Evolutionary conservation across 192 early-diverging fungal genomes (phyloP).

Genomic region (Physocladia obscura): DNA sequence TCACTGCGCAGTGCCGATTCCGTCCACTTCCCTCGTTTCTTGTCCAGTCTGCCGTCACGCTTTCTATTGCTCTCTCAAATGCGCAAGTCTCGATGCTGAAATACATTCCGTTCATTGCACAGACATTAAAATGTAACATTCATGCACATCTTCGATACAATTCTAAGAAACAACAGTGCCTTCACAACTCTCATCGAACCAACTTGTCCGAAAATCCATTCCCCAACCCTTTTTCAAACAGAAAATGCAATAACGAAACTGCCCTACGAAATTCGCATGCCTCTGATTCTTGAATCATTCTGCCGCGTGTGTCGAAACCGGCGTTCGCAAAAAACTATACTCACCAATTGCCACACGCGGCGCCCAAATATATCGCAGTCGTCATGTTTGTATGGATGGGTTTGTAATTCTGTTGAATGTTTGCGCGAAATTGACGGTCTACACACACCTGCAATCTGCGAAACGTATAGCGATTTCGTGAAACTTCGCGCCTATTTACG

Average conservation of each 20-base stretch:
- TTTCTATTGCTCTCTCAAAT: constrained; percentile 2
- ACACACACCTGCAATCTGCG: neutral
- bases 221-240: neutral
- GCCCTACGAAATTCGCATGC: neutral
- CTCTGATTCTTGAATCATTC: neutral
- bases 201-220: neutral
- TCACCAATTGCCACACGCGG: neutral
- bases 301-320: neutral
- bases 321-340: neutral
- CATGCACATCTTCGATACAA: neutral
- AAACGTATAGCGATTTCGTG: neutral
- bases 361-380: too few relatives aligned
- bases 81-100: neutral
- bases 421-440: neutral
- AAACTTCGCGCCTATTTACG: neutral
- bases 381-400: constrained; percentile 7
- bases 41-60: neutral
- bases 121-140: neutral
- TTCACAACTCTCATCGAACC: neutral
- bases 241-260: neutral
- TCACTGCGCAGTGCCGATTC: too few relatives aligned
- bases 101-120: neutral
- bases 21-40: too few relatives aligned
- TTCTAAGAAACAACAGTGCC: neutral
- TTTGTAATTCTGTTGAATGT: neutral